A percentile compares a stretch with the other conserved stretches of the same genome.
Evolutionary conservation across 2,329 filamentous ascomycete species (phyloP).

Genomic region (Trichoderma harzianum): DNA sequence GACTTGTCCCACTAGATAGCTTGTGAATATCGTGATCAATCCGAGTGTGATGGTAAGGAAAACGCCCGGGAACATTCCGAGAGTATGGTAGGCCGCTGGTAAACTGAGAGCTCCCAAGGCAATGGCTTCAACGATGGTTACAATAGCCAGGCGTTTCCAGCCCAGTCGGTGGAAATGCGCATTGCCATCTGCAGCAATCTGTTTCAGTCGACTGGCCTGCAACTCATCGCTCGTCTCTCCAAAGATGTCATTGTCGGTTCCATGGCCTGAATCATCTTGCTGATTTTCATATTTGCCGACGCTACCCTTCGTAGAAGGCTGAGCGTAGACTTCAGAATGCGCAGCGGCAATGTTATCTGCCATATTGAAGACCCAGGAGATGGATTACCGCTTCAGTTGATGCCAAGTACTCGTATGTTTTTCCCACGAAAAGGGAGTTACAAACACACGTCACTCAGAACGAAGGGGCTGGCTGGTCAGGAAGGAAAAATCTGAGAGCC

Average conservation of each 20-base stretch:
- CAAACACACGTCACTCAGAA: not conserved
- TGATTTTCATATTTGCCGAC: not conserved
- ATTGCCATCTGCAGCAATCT: constrained; percentile 39
- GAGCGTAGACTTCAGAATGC: not conserved
- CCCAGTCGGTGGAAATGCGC: constrained; percentile 47
- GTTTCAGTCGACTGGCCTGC: constrained; percentile 37
- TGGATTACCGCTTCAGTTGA: not conserved
- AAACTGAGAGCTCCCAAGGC: constrained; percentile 48
- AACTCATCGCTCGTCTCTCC: constrained; percentile 27
- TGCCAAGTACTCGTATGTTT: not conserved
- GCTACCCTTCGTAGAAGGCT: not conserved
- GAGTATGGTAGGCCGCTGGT: constrained; percentile 40
- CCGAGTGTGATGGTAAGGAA: constrained; percentile 35
- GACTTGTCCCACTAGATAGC: constrained; percentile 38
- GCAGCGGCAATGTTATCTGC: not conserved
- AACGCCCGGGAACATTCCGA: constrained; percentile 37
- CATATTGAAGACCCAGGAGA: not conserved
- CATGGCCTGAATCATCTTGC: not conserved
- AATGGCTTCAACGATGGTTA: constrained; percentile 50
- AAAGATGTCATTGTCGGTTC: constrained; percentile 19
- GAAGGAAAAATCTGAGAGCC: not conserved
- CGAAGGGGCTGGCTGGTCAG: not conserved
- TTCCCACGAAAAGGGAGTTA: not conserved
- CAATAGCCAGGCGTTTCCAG: constrained; percentile 49
- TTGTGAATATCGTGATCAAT: constrained; percentile 37